phyloP scores from a whole-genome alignment of 2,329 filamentous ascomycete species.

The Colletotrichum filicis region DNA sequence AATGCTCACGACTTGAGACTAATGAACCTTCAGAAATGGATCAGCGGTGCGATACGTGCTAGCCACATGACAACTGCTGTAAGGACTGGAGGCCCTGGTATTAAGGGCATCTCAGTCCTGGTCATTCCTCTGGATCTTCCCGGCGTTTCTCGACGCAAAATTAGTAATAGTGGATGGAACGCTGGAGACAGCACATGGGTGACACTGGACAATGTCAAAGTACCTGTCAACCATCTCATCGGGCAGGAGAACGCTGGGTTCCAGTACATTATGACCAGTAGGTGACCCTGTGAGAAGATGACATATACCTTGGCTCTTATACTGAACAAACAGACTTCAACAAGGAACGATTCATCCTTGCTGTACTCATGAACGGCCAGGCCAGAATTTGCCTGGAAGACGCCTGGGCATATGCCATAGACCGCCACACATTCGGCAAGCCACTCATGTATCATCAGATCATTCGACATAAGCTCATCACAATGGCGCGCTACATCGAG shows the following conservation, averaged over 20 bases:
- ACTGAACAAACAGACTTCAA: constrained; percentile 59
- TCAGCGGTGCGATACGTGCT: constrained; percentile 70
- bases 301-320: not conserved
- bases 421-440: constrained; percentile 67
- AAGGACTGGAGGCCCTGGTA: constrained; percentile 65
- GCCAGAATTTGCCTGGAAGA: constrained; percentile 65
- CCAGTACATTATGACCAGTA: constrained; percentile 62
- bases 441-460: constrained; percentile 67
- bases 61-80: constrained; percentile 72
- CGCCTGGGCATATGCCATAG: constrained; percentile 61
- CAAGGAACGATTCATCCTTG: constrained; percentile 67
- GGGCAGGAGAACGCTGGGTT: constrained; percentile 67
- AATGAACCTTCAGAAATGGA: constrained; percentile 65
- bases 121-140: constrained; percentile 62
- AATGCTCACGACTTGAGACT: too few species aligned
- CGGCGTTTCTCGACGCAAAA: constrained; percentile 62
- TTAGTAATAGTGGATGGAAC: constrained; percentile 69
- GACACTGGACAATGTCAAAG: constrained; percentile 66
- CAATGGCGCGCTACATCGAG: constrained; percentile 67
- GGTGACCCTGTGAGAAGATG: not conserved
- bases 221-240: constrained; percentile 63
- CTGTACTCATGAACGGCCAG: constrained; percentile 65
- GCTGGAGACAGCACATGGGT: constrained; percentile 70
- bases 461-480: constrained; percentile 68
- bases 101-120: constrained; percentile 64